Evolutionary conservation across 192 early-diverging fungal genomes (phyloP).

Genomic region (Piromyces finnis): DNA sequence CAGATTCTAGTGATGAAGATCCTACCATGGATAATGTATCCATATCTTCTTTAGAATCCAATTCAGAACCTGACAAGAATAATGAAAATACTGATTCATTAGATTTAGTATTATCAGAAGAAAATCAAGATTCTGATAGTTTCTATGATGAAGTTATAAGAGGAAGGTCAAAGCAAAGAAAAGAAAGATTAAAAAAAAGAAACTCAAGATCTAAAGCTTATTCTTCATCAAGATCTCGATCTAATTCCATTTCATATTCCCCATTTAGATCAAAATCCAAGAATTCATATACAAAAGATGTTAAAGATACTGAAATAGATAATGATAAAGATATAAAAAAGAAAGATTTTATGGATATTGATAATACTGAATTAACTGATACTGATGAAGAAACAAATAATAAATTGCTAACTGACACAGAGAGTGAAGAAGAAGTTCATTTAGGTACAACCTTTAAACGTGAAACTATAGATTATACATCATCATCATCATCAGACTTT

Average conservation of each 20-base stretch:
- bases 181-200: not conserved
- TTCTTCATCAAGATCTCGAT: not conserved
- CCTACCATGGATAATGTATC: not conserved
- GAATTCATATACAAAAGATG: not conserved
- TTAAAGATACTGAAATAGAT: not conserved
- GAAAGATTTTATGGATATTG: too few species aligned
- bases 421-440: not conserved
- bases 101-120: not conserved
- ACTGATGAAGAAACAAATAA: not conserved
- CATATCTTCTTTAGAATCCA: not conserved
- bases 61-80: not conserved
- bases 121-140: not conserved
- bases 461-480: not conserved
- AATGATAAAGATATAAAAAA: too few species aligned
- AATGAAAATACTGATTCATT: not conserved
- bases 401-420: not conserved
- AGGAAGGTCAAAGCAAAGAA: not conserved
- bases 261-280: not conserved
- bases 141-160: not conserved
- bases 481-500: not conserved
- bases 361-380: not conserved
- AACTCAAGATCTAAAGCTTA: not conserved
- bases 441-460: not conserved
- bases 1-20: not conserved
- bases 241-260: not conserved